Evolutionary conservation across 371 early-diverging fungal species (phyloP), one percentile per base, ranked within the genome.

Genomic region (Mucor mucedo): DNA sequence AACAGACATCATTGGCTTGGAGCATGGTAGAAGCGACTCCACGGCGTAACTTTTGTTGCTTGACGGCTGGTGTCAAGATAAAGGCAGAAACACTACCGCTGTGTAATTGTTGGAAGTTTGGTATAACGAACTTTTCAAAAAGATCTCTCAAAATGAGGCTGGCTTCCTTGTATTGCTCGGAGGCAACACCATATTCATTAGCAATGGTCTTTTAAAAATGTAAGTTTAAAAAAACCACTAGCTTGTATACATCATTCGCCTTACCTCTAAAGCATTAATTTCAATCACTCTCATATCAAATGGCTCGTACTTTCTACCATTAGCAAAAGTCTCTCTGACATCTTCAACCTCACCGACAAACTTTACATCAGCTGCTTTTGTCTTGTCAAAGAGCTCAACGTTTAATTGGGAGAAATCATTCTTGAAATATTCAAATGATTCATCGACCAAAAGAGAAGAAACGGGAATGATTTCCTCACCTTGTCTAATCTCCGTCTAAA

Each of bases 161-260:
- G 4, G 73, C 80, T 47, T 68, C 69, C 50, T 70, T 58, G 56
- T 77, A 77, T 60, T 80, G 69, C 0, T 59, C 38, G 14, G 80
- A 80, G 10, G 65, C 44, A n/a, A 55, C 55, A 39, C 80, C 80
- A 53, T 80, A 76, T 35, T 57, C 56, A 33, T 70, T 55, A 27
- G 52, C 58, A 30, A 80, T 52, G 16, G 65, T 44, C 75, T 70
- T 50, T 11, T 29, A 42, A 35, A 21, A 21, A 21, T 21, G 21
- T 21, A 21, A 21, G 21, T 21, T 21, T 21, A 21, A 21, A 21
- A 21, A 21, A 21, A 21, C 21, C 21, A 21, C 21, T 21, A 21
- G 0, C 21, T 21, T 21, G 21, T 21, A 21, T 21, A 21, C 21
- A 21, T 21, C 21, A 21, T 21, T 21, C 21, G 21, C 21, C 16